These are phyloP conservation scores for Arachnomyces sp. DNA, from an alignment of 2,329 filamentous ascomycete genomes.

Conservation along the genomic window DNA sequence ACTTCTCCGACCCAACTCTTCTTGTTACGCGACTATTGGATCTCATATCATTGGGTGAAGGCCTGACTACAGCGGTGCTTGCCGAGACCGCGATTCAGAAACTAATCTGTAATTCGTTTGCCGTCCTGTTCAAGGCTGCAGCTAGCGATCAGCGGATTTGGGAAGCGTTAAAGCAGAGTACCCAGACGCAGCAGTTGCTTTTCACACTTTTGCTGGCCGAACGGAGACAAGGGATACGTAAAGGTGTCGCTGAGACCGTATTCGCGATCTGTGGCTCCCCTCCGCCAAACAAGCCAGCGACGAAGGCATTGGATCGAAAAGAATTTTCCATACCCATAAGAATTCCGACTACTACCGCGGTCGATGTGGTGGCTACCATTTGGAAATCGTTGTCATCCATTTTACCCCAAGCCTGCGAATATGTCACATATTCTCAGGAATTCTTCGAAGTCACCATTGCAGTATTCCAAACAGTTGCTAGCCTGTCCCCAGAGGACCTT, in stretches of 20 bases:
- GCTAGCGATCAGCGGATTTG: slow-evolving; percentile 41
- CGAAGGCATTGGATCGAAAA: slow-evolving; percentile 10
- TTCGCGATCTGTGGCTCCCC: slow-evolving; percentile 28
- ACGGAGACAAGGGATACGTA: slow-evolving; percentile 29
- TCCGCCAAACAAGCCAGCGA: slow-evolving; percentile 23
- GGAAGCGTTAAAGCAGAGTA: slow-evolving; percentile 33
- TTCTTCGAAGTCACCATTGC: slow-evolving; percentile 39
- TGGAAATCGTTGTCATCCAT: slow-evolving; percentile 38
- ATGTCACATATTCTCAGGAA: slow-evolving; percentile 35
- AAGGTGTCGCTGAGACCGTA: slow-evolving; percentile 32
- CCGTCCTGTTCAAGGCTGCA: slow-evolving; percentile 43
- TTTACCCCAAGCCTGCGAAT: slow-evolving; percentile 31
- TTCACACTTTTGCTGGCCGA: slow-evolving; percentile 39
- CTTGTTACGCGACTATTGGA: slow-evolving; percentile 30
- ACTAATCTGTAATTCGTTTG: slow-evolving; percentile 39
- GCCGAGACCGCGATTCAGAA: slow-evolving; percentile 20
- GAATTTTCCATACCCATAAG: slow-evolving; percentile 11
- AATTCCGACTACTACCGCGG: slow-evolving; percentile 22
- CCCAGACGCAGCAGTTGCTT: slow-evolving; percentile 32
- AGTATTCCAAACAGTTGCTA: slow-evolving; percentile 36
- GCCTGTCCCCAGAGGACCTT: slow-evolving; percentile 29
- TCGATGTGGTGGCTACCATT: slow-evolving; percentile 37
- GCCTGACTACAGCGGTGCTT: slow-evolving; percentile 9
- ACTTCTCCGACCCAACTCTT: slow-evolving; percentile 27
- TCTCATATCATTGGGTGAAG: slow-evolving; percentile 24